Conservation (phyloP, 2,329 filamentous ascomycete species). For the Cadophora sp. region DNA sequence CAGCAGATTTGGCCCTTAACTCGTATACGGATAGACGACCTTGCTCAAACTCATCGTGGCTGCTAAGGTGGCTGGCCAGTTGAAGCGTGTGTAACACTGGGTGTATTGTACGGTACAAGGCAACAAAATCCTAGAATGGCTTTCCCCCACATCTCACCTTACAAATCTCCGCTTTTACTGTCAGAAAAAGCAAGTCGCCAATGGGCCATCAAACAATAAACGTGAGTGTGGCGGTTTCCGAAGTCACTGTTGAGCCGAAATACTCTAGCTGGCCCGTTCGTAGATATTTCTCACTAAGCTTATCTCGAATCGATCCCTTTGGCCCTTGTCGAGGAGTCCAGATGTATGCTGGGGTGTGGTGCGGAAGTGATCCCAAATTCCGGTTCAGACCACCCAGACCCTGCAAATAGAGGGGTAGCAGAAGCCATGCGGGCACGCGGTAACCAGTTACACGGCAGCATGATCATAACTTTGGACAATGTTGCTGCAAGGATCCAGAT, state of each 20-base stretch:
- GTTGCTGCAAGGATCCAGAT: slow-evolving; percentile 9
- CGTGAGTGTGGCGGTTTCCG: not conserved
- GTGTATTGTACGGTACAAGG: too few relatives aligned
- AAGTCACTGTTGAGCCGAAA: not conserved
- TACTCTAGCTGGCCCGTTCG: not conserved
- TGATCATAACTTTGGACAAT: not conserved
- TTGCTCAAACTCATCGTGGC: too few relatives aligned
- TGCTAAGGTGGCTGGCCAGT: too few relatives aligned
- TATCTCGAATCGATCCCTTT: not conserved
- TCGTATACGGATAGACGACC: too few relatives aligned
- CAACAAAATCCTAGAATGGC: not conserved
- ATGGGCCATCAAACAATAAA: not conserved
- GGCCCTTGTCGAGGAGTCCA: not conserved
- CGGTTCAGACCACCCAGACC: not conserved
- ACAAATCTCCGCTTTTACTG: not conserved
- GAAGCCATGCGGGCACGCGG: not conserved
- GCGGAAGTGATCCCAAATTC: slow-evolving; percentile 13
- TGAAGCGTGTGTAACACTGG: not conserved
- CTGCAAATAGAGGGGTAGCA: slow-evolving; percentile 5
- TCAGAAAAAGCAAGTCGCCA: not conserved
- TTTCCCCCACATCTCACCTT: not conserved
- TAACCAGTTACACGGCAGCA: not conserved
- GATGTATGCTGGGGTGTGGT: not conserved
- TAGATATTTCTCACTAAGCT: not conserved
- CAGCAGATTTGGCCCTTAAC: not conserved